Percentiles rank a stretch among this genome's conserved stretches.
Evolutionary conservation across 805 yeast genomes (phyloP).

Genomic region (Komagataella pastoris): DNA sequence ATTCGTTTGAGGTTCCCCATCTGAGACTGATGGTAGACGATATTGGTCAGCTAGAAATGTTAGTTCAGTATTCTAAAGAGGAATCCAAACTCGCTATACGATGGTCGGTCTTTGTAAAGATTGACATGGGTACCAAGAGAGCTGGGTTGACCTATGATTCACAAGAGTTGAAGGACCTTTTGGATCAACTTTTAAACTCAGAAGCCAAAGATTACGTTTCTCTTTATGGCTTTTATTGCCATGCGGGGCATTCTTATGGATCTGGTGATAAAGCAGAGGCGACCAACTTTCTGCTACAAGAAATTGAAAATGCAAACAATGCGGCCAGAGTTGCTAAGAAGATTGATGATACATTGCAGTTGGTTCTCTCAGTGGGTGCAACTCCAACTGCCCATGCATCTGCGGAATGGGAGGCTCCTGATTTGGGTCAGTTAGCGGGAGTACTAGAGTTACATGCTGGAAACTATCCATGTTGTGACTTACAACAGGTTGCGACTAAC

Average conservation of each 20-base stretch:
- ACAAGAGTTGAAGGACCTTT: slow-evolving; percentile 20
- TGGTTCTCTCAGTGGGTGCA: slow-evolving; percentile 64
- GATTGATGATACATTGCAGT: slow-evolving; percentile 21
- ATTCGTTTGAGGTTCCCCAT: slow-evolving; percentile 26
- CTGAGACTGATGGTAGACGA: slow-evolving; percentile 52
- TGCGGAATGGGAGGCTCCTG: slow-evolving; percentile 10
- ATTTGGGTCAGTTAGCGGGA: slow-evolving; percentile 19
- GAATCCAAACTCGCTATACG: slow-evolving; percentile 13
- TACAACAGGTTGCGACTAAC: slow-evolving; percentile 66
- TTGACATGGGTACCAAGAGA: slow-evolving; percentile 59
- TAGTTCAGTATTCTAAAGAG: slow-evolving; percentile 22
- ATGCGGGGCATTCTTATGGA: slow-evolving; percentile 66
- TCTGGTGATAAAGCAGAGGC: slow-evolving; percentile 33
- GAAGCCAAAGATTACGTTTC: slow-evolving; percentile 20
- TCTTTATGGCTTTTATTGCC: slow-evolving; percentile 61
- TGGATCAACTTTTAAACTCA: slow-evolving; percentile 18
- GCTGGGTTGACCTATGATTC: slow-evolving; percentile 38
- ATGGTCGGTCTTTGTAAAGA: slow-evolving; percentile 58
- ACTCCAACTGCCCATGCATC: slow-evolving; percentile 69
- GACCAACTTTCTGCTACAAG: slow-evolving; percentile 33
- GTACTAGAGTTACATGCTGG: slow-evolving; percentile 70
- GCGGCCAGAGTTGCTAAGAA: slow-evolving; percentile 30
- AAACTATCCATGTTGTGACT: slow-evolving; percentile 58
- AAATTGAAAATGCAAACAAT: slow-evolving; percentile 38
- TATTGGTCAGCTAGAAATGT: slow-evolving; percentile 35